Percentiles rank a stretch among this genome's conserved stretches.
Conservation (phyloP, 345 rosid species). For the Arabidopsis thaliana region TAIR10.1 NC_003070.9:23358501-23359000, state of each 20-base stretch:
- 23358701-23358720: constrained; percentile 83
- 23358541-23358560: constrained; percentile 70
- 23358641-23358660: constrained; percentile 76
- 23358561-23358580: constrained; percentile 66
- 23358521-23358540: constrained; percentile 61
- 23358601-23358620: constrained; percentile 66
- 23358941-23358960: constrained; percentile 59
- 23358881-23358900: constrained; percentile 84
- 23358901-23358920: constrained; percentile 88
- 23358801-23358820: constrained; percentile 64
- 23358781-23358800: constrained; percentile 76
- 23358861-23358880: constrained; percentile 59
- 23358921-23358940: constrained; percentile 45
- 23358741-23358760: constrained; percentile 50
- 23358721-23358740: constrained; percentile 66
- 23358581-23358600: constrained; percentile 73
- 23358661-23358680: constrained; percentile 80
- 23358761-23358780: constrained; percentile 77
- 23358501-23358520: constrained; percentile 48
- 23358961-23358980: constrained; percentile 51
- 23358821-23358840: constrained; percentile 70
- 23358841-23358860: constrained; percentile 50
- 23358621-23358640: constrained; percentile 51
- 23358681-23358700: constrained; percentile 81
- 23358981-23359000: constrained; percentile 89